These are phyloP conservation scores for Moesziomyces sp. DNA, from an alignment of 1,284 basidiomycete species.

Conservation along the genomic window DNA sequence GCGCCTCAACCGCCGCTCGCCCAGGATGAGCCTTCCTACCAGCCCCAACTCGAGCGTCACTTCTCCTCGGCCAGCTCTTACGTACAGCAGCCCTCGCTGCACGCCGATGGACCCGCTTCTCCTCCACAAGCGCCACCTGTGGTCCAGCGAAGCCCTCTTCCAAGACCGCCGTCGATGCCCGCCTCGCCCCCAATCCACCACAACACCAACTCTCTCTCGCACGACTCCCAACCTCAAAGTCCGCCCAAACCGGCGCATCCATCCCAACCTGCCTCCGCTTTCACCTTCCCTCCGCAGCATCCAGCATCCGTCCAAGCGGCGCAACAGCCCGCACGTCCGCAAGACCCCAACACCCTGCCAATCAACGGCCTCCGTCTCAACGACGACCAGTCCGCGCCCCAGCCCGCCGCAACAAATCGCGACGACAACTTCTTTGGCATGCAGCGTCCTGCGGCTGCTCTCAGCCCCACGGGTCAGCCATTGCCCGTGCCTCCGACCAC, in stretches of 20 bases:
- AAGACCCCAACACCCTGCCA: slow-evolving; percentile 13
- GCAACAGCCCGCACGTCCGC: slow-evolving; percentile 6
- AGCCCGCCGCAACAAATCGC: slow-evolving; percentile 2
- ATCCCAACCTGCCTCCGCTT: slow-evolving; percentile 10
- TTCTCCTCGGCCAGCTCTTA: slow-evolving; percentile 50
- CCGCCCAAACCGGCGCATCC: slow-evolving; percentile 1
- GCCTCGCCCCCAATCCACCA: slow-evolving; percentile 8
- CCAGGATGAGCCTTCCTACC: slow-evolving; percentile 1
- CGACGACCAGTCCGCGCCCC: slow-evolving; percentile 13
- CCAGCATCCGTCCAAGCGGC: neutral
- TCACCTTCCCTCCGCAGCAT: slow-evolving; percentile 12
- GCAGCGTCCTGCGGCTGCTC: slow-evolving; percentile 48
- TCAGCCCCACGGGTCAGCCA: slow-evolving; percentile 41
- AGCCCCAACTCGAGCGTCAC: slow-evolving; percentile 36
- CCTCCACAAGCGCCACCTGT: slow-evolving; percentile 14
- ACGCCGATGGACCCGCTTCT: slow-evolving; percentile 18
- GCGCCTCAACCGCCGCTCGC: neutral
- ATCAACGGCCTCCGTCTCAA: slow-evolving; percentile 22
- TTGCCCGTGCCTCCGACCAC: slow-evolving; percentile 36
- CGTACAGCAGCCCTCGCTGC: slow-evolving; percentile 21
- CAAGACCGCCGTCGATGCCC: slow-evolving; percentile 26
- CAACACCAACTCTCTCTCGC: slow-evolving; percentile 4
- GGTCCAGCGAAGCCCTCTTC: slow-evolving; percentile 27
- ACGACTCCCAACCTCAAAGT: slow-evolving; percentile 7
- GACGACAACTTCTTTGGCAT: slow-evolving; percentile 56